Evolutionary conservation across 345 rosid genomes (phyloP), one percentile per base, ranked within the genome.

Genomic region (Sonneratia caseolaris): DNA sequence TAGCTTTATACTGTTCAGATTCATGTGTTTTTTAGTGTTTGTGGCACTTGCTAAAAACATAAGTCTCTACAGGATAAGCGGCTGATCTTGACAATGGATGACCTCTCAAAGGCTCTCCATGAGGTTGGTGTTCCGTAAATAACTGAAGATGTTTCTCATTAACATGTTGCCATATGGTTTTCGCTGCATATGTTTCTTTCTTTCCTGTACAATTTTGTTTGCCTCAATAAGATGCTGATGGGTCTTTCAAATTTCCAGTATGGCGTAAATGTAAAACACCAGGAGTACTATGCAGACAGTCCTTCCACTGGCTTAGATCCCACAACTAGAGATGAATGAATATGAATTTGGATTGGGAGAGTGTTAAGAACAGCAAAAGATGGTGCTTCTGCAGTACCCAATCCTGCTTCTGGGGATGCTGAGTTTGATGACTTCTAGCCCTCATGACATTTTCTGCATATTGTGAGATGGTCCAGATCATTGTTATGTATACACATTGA

Each of bases 231-330:
- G 15, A 22, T 43, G 56, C 15, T 45, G 55, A 42, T 21, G 21
- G 37, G 51, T 14, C 35, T 37, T 19, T 70, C 37, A 14, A 75
- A 69, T 62, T 62, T 35, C 37, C 95, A 92, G 99, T 80, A 84
- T 64, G 96, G 97, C 3, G 97, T 92, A 72, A 89, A 90, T 43
- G 90, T 94, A 84, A 95, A 90, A 86, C 97, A 90, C 72, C 97
- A 91, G 51, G 97, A 91, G 81, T 91, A 88, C 72, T 91, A 88
- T 68, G 70, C 70, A 19, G 70, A 68, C 12, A 68, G 56, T 21
- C 70, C 70, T 2, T 68, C 70, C 32, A 37, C 72, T 49, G 82
- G 80, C 62, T 69, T 67, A 73, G 75, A 24, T 73, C 80, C 56
- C 42, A 70, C 73, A 57, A 64, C 96, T 59, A 86, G 89, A 73